Evolutionary conservation across 805 yeast species (phyloP).

Genomic region (Kluyveromyces dobzhanskii): DNA sequence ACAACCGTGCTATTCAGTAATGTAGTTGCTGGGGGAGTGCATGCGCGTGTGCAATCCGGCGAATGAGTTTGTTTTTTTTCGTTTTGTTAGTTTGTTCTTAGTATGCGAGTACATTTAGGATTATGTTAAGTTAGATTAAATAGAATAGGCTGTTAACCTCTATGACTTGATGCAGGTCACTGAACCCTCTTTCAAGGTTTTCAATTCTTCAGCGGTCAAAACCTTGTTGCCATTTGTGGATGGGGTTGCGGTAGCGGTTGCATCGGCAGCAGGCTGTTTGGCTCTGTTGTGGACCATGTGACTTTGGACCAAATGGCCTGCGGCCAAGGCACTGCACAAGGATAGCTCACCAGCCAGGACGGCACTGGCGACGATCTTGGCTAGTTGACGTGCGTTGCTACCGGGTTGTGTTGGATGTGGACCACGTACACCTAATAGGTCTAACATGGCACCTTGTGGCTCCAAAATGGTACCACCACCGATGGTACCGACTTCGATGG

Average conservation of each 20-base stretch:
- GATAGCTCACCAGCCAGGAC: constrained; percentile 96
- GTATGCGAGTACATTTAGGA: no score
- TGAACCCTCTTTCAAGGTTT: constrained; percentile 62
- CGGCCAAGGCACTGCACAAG: constrained; percentile 91
- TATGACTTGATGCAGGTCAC: constrained; percentile 63
- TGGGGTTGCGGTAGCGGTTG: constrained; percentile 24
- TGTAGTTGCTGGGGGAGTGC: no score
- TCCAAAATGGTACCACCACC: constrained; percentile 98
- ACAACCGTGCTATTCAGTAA: no score
- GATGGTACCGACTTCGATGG: constrained; percentile 96
- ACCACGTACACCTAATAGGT: constrained; percentile 88
- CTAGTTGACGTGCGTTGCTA: constrained; percentile 86
- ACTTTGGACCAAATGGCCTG: constrained; percentile 95
- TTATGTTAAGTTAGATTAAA: background rate
- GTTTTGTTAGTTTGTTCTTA: no score
- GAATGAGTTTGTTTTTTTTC: no score
- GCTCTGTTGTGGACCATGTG: constrained; percentile 94
- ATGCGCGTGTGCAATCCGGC: no score
- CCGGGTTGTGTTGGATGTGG: constrained; percentile 94
- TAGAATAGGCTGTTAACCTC: background rate
- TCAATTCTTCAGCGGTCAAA: constrained; percentile 27
- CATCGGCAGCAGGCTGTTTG: constrained; percentile 36
- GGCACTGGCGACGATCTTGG: constrained; percentile 85
- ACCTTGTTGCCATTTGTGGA: constrained; percentile 8
- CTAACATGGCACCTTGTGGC: constrained; percentile 95